phyloP scores from a whole-genome alignment of 1,139 yeast species.

The Pichia sp. region DNA sequence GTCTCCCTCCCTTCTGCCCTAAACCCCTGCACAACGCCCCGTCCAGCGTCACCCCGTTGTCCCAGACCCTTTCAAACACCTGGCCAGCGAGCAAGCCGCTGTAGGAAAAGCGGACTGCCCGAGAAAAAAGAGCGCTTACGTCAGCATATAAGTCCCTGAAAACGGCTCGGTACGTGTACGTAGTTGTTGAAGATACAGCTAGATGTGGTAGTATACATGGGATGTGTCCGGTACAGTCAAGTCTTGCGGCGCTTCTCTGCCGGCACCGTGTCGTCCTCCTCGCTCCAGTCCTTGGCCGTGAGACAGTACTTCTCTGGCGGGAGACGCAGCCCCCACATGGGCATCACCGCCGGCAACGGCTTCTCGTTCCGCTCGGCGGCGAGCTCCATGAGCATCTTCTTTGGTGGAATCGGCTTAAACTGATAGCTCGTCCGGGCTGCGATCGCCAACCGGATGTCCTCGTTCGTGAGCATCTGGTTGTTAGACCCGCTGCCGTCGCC shows the following conservation, averaged over 20 bases:
- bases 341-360: slow-evolving; percentile 87
- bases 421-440: slow-evolving; percentile 92
- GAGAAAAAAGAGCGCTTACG: no score
- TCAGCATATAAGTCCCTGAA: no score
- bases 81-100: no score
- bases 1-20: neutral
- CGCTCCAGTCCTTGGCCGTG: slow-evolving; percentile 71
- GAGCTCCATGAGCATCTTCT: slow-evolving; percentile 80
- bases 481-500: slow-evolving; percentile 3
- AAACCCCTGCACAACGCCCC: no score
- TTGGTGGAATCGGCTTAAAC: slow-evolving; percentile 90
- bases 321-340: slow-evolving; percentile 85
- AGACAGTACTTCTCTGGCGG: slow-evolving; percentile 98
- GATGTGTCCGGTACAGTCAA: neutral
- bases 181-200: neutral
- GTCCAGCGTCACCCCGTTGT: no score
- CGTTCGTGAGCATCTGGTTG: slow-evolving; percentile 53
- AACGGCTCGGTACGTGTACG: no score
- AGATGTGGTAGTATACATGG: neutral
- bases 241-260: slow-evolving; percentile 1
- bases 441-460: slow-evolving; percentile 86
- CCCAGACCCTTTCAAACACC: no score
- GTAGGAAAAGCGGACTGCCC: no score
- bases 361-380: slow-evolving; percentile 90
- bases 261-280: slow-evolving; percentile 1